Conservation (phyloP, 2,329 filamentous ascomycete genomes). For the Arthrinium phaeospermum region DNA sequence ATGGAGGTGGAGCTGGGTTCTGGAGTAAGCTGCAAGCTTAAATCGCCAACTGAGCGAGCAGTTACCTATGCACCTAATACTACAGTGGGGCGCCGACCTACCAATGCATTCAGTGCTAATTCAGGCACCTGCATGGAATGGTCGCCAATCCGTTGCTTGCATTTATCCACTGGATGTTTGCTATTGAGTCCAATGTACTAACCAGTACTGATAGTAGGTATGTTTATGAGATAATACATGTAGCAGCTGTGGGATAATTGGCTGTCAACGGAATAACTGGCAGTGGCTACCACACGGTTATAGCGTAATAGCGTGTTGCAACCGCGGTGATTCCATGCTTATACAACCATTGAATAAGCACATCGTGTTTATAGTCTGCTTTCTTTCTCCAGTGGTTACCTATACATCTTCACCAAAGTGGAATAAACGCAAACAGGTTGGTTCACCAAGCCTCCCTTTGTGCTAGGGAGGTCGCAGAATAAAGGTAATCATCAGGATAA, state of each 20-base stretch:
- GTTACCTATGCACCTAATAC: neutral
- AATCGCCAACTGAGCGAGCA: neutral
- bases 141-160: neutral
- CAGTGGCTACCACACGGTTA: neutral
- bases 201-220: neutral
- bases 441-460: neutral
- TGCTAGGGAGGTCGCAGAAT: neutral
- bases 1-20: neutral
- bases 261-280: neutral
- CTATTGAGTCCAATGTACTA: neutral
- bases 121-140: neutral
- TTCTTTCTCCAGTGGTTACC: neutral
- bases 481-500: neutral
- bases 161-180: neutral
- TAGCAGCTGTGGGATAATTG: neutral
- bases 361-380: neutral
- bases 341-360: neutral
- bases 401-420: neutral
- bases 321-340: neutral
- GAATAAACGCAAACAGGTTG: neutral
- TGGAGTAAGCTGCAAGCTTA: neutral
- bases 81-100: neutral
- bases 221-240: neutral
- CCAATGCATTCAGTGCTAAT: neutral
- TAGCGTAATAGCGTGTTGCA: neutral